phyloP scores from a whole-genome alignment of 345 rosid species.

The Passiflora organensis region DNA sequence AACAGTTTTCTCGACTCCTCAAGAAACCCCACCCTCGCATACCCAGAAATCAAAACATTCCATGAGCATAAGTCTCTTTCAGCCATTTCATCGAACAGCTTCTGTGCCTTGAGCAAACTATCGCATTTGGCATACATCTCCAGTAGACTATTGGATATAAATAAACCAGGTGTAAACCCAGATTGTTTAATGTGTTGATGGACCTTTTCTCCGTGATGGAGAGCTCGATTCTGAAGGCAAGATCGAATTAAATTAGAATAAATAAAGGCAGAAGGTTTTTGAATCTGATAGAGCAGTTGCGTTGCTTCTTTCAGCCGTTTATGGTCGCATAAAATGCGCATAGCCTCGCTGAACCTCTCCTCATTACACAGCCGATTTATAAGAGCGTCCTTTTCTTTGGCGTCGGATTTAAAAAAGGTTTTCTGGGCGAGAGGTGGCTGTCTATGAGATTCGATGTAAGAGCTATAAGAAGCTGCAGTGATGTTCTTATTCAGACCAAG shows the following conservation, averaged over 20 bases:
- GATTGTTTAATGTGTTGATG: slow-evolving; percentile 49
- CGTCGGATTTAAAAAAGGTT: slow-evolving; percentile 37
- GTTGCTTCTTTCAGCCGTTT: slow-evolving; percentile 52
- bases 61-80: slow-evolving; percentile 71
- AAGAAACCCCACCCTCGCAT: slow-evolving; percentile 43
- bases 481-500: no score
- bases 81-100: slow-evolving; percentile 57
- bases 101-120: slow-evolving; percentile 45
- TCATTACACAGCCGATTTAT: slow-evolving; percentile 41
- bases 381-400: slow-evolving; percentile 25
- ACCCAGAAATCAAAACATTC: slow-evolving; percentile 68
- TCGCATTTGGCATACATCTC: slow-evolving; percentile 69
- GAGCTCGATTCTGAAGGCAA: slow-evolving; percentile 44
- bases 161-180: slow-evolving; percentile 59
- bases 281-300: slow-evolving; percentile 42
- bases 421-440: no score
- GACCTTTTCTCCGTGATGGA: slow-evolving; percentile 48
- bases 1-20: slow-evolving; percentile 56
- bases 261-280: slow-evolving; percentile 51
- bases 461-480: no score
- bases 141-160: slow-evolving; percentile 58
- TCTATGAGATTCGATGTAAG: no score
- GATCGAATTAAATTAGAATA: slow-evolving; percentile 58
- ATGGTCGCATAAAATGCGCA: slow-evolving; percentile 49
- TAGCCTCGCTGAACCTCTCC: slow-evolving; percentile 53